Evolutionary conservation across 805 yeast species (phyloP), one percentile per base, ranked within the genome.

Genomic region (Clavispora phyllophila): DNA sequence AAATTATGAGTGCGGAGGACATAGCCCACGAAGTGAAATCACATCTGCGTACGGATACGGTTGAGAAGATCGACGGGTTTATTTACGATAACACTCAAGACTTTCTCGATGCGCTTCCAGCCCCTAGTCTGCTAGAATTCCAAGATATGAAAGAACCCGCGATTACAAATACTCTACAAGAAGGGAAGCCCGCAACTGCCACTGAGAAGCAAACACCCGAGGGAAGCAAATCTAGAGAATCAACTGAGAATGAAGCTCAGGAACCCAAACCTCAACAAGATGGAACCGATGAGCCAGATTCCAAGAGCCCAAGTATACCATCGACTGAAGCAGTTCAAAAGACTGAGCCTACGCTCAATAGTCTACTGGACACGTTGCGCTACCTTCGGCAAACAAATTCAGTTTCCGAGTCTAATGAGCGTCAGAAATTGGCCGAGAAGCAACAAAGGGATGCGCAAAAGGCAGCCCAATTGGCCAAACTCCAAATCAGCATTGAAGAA

Each of bases 1-100:
- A 49, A 28, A 46, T 39, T 14, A 37, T 58, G 58, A 63, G 57
- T 3, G 63, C 64, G 9, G 66, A 63, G 40, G 55, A 63, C 22
- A 52, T 75, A 2, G 78, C 74, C 0, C 47, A 51, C 10, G 72
- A 73, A 39, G 58, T 76, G 4, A 52, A 57, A 19, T 52, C 36
- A 54, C 50, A 45, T 45, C 49, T 44, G 36, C 47, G 54, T 34
- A 45, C 40, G 41, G 57, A 51, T 42, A 24, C 39, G 13, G 44
- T 47, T n/a, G 45, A 50, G 7, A 55, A 54, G 35, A 24, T 50
- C 14, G 40, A 41, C 8, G 54, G 51, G 2, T 31, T 51, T 23
- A 52, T 56, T 3, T 56, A 49, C 20, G 54, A 75, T 49, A 75
- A 67, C 19, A 75, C 75, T 1, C 57, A 59, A 23, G 76, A 70